Base-by-base conservation (phyloP, 768 basidiomycete genomes). In the Rhodotorula kratochvilovae region DNA sequence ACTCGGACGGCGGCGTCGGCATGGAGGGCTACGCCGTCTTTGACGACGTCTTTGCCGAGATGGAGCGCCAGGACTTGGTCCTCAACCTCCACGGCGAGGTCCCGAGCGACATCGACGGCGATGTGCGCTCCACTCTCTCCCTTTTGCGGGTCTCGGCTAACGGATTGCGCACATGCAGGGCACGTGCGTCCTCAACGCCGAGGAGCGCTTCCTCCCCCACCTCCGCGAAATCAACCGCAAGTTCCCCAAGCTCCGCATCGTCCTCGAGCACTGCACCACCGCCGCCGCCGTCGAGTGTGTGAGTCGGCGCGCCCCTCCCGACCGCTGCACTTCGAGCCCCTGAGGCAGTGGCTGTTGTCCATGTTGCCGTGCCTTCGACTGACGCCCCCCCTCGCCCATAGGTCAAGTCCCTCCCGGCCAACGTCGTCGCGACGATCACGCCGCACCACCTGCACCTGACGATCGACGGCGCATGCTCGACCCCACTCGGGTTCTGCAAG, bases 371-470 rank as follows among this genome's bases (percentile, higher is more conserved):
- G n/a, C n/a, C 39, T 19, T 39, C 54, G 35, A 31, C 54, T 61
- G n/a, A 45, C 53, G 12, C 11, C 15, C 3, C 42, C 46, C 19
- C 46, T 58, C 71, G 29, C 35, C 67, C 61, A 48, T 68, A 76
- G 78, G 81, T 83, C 75, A 74, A 79, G 61, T 77, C 77, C n/a
- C 76, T 83, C 33, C 70, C 93, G 87, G 2, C 82, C 83, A 75
- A 96, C 88, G 93, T 99, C 53, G 95, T 88, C 29, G 98, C 96
- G 80, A 91, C 92, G 15, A 97, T 99, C 81, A 99, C 96, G 3
- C 90, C 94, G 2, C 96, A 99, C 81, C 96, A 99, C 80, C 86
- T 99, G 56, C 87, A 86, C 39, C 84, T 99, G 60, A 96, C 91
- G 12, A 91, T 97, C 7, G 95, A 99, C 81, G 90, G 93, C 76